Percentiles rank a stretch among this genome's conserved stretches.
Evolutionary conservation across 805 yeast species (phyloP).

Genomic region (Starmerella floris): DNA sequence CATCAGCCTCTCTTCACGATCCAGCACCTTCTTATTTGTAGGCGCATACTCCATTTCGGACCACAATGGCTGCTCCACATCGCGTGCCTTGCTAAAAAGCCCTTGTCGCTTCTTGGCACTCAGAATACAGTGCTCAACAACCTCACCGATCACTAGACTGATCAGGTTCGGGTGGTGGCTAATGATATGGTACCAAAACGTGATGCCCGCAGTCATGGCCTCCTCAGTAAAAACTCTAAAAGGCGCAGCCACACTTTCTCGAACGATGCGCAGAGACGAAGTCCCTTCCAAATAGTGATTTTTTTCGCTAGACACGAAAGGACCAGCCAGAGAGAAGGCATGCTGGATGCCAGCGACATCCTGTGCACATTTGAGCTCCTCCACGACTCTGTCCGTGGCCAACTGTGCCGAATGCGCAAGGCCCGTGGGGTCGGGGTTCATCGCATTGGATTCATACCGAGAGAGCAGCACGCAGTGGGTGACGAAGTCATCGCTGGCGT

Average conservation of each 20-base stretch:
- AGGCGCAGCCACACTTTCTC: slow-evolving; percentile 38
- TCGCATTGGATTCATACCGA: slow-evolving; percentile 2
- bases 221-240: slow-evolving; percentile 49
- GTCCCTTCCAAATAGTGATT: not conserved
- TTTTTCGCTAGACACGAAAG: not conserved
- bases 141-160: slow-evolving; percentile 49
- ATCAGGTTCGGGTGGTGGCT: slow-evolving; percentile 51
- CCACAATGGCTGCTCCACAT: slow-evolving; percentile 47
- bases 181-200: slow-evolving; percentile 70
- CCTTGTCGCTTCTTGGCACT: slow-evolving; percentile 51
- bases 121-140: slow-evolving; percentile 54
- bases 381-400: not conserved
- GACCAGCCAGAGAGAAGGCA: slow-evolving; percentile 6
- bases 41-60: slow-evolving; percentile 82
- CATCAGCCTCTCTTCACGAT: slow-evolving; percentile 39
- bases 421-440: not conserved
- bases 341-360: slow-evolving; percentile 3
- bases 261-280: not conserved
- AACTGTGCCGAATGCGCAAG: not conserved
- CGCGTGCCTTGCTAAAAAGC: slow-evolving; percentile 44
- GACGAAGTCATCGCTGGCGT: slow-evolving; percentile 29
- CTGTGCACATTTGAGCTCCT: not conserved
- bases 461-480: slow-evolving; percentile 13
- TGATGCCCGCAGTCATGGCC: slow-evolving; percentile 49
- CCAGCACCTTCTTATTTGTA: slow-evolving; percentile 48